Base-by-base conservation (phyloP, 2,329 filamentous ascomycete species). In the Volutella citrinella region DNA sequence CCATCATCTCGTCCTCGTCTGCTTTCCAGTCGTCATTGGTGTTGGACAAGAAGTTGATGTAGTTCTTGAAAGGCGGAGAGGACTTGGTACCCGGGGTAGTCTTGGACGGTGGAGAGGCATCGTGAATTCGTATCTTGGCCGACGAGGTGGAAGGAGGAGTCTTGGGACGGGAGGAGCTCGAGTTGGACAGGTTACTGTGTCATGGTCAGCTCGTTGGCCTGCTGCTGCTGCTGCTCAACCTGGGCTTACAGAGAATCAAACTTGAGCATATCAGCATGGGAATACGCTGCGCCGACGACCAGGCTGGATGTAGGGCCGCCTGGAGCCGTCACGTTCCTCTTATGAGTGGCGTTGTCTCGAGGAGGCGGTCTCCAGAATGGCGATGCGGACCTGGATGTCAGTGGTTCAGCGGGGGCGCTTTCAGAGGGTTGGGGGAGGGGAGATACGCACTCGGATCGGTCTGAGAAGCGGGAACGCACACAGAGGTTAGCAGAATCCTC, bases 211-310 rank as follows among this genome's bases (percentile, higher is more conserved):
- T 29, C 9, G 27, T 14, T n/a, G 27, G 17, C 16, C 15, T 16
- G 18, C 21, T 13, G n/a, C 14, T 22, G 10, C n/a, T 17, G 15
- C 13, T 7, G 22, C 14, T 10, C 14, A 19, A 10, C 27, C 16
- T 6, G 21, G 19, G 63, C 76, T 48, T 75, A 93, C 87, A 91
- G 53, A 18, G 81, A 78, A 55, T 88, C 87, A 55, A 91, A 84
- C 63, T 91, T 95, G 52, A 96, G 74, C 57, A 95, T 87, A 65
- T 97, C 90, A 18, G 91, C 87, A 64, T 98, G 93, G 11, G 93
- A 97, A 60, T 98, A 98, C 27, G 90, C 84, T 36, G 93, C 93
- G 49, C 93, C 93, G 40, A 97, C 85, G 21, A 98, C 86, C 42
- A 91, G 77, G 54, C 72, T 79, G 31, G 80, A 67, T 50, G 85